A percentile compares a stretch with the other conserved stretches of the same genome.
Evolutionary conservation across 768 basidiomycete species (phyloP).

Genomic region (Strobilomyces dryophilus): DNA sequence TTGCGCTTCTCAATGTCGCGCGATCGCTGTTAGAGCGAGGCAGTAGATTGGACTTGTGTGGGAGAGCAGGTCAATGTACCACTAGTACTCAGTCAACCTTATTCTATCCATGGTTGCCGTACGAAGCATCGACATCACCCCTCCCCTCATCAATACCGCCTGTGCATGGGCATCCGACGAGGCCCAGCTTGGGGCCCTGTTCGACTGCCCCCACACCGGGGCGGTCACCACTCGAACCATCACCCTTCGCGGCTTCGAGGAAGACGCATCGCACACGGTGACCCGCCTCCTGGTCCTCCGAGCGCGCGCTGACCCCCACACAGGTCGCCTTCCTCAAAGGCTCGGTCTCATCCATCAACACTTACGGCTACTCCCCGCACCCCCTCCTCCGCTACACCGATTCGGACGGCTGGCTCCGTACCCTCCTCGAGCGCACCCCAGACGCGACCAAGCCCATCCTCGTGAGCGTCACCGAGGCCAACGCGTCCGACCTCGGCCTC

Average conservation of each 20-base stretch:
- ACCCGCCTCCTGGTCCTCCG: background rate
- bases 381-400: slow-evolving; percentile 60
- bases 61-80: too few species aligned
- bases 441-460: slow-evolving; percentile 60
- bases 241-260: slow-evolving; percentile 65
- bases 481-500: slow-evolving; percentile 42
- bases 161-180: slow-evolving; percentile 78
- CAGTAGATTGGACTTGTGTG: too few species aligned
- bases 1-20: too few species aligned
- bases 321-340: slow-evolving; percentile 60
- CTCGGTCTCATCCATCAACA: slow-evolving; percentile 65
- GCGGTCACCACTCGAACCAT: slow-evolving; percentile 81
- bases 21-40: too few species aligned
- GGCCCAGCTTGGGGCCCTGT: slow-evolving; percentile 60
- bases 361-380: slow-evolving; percentile 84
- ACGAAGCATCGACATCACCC: slow-evolving; percentile 51
- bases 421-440: slow-evolving; percentile 36
- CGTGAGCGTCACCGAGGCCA: slow-evolving; percentile 71
- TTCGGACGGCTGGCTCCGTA: slow-evolving; percentile 45
- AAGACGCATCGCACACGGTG: slow-evolving; percentile 61
- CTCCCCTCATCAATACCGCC: slow-evolving; percentile 73
- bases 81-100: too few species aligned
- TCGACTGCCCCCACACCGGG: slow-evolving; percentile 63
- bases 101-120: slow-evolving; percentile 48
- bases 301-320: slow-evolving; percentile 4